Evolutionary conservation across 768 basidiomycete genomes (phyloP), one percentile per base, ranked within the genome.

Genomic region (Phallus indusiatus): DNA sequence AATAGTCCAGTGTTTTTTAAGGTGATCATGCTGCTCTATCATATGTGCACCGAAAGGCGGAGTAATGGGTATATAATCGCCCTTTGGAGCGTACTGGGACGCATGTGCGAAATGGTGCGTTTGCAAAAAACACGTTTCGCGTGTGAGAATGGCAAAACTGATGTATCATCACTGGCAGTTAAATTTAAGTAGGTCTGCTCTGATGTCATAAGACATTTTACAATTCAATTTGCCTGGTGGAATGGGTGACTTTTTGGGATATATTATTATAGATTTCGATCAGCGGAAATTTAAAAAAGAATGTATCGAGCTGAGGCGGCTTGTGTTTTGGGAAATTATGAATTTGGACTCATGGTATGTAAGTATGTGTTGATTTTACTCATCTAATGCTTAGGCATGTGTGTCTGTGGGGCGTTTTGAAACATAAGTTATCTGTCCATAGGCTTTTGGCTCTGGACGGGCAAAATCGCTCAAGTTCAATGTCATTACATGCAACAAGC

Each of bases 261-360:
- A 42, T 42, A n/a, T 42, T 42, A 42, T 42, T 42, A 14, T 34
- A 59, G 57, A 59, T 53, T 53, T 50, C 33, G 57, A 59, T 37
- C 57, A 52, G 21, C 33, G 36, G 50, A 59, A 59, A 22, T 36
- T 59, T 5, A 59, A 59, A 42, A 50, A 22, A 17, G 57, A 51
- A 17, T 17, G 49, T 28, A 28, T 33, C 14, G 57, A 59, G 49
- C 10, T 59, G 18, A 33, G 57, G 22, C 47, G 50, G 22, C 21
- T 51, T 48, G 57, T 53, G 18, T 59, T 59, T 53, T 59, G 57
- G 57, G 57, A 59, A n/a, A 47, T 51, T 20, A 59, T 59, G 49
- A 59, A 59, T 36, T 35, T 59, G 9, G 57, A 59, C 36, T 59
- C 57, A 17, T 59, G 57, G 57, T 51, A 59, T 48, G 57, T 59